A percentile compares a stretch with the other conserved stretches of the same genome.
These are phyloP conservation scores for Saccharum spontaneum DNA, from an alignment of 176 grass and related monocot species.

Conservation along the genomic window DNA sequence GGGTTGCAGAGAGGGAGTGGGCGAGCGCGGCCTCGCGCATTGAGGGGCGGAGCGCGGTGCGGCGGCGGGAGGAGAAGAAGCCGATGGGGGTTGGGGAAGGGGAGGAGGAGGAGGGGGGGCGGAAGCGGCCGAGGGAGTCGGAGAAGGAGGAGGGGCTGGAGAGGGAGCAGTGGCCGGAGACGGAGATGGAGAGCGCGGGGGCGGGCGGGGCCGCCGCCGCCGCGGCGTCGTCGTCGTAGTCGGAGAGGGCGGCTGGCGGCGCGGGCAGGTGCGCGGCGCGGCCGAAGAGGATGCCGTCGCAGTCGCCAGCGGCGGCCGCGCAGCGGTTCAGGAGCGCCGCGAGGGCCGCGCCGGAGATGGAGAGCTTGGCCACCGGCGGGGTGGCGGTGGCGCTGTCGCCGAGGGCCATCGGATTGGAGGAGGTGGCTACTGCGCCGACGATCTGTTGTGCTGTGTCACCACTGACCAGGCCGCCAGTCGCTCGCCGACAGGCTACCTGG, in stretches of 20 bases:
- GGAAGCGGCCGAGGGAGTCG: constrained; percentile 43
- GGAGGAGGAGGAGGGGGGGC: not conserved
- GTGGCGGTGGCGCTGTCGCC: not conserved
- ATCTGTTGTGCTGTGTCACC: not conserved
- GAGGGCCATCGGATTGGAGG: constrained; percentile 25
- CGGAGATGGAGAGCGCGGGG: constrained; percentile 38
- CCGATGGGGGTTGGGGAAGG: constrained; percentile 25
- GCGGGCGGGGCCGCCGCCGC: not conserved
- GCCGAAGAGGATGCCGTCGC: constrained; percentile 64
- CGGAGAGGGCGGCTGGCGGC: constrained; percentile 40
- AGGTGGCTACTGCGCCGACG: not conserved
- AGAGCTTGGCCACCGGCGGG: constrained; percentile 38
- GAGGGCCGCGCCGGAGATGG: constrained; percentile 62
- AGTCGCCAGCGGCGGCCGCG: constrained; percentile 39
- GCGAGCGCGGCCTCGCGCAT: constrained; percentile 58
- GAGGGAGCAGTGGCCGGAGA: constrained; percentile 54
- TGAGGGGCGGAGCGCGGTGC: constrained; percentile 49
- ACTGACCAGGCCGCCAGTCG: too few relatives aligned
- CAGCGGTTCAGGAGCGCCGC: constrained; percentile 66
- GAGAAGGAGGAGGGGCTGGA: constrained; percentile 44
- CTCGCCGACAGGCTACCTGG: too few relatives aligned
- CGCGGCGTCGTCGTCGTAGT: constrained; percentile 22
- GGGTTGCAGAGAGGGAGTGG: constrained; percentile 38
- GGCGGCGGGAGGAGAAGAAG: constrained; percentile 74
- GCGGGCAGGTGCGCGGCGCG: constrained; percentile 33